These are phyloP conservation scores for Postia placenta DNA, from an alignment of 768 basidiomycete species.

Conservation along the genomic window DNA sequence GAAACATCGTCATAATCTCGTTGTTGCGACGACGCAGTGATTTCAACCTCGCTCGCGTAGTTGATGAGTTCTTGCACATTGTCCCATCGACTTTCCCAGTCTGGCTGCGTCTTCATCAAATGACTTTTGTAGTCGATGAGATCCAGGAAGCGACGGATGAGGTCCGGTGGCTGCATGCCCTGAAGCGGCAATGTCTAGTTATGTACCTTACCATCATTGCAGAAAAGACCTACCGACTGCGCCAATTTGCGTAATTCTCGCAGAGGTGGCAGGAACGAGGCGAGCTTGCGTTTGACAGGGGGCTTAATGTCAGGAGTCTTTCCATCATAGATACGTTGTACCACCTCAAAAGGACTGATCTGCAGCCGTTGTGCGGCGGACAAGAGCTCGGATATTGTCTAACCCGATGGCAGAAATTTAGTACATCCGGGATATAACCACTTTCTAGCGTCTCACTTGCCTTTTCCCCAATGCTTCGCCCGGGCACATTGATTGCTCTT, in stretches of 20 bases:
- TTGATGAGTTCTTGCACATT: slow-evolving; percentile 82
- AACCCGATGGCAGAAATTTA: slow-evolving; percentile 5
- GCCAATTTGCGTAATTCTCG: slow-evolving; percentile 47
- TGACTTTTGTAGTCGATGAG: slow-evolving; percentile 61
- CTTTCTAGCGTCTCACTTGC: slow-evolving; percentile 30
- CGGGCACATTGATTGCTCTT: slow-evolving; percentile 69
- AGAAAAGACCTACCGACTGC: slow-evolving; percentile 34
- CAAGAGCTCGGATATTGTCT: slow-evolving; percentile 61
- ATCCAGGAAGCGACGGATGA: slow-evolving; percentile 54
- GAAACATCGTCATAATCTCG: slow-evolving; percentile 4
- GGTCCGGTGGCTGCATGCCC: slow-evolving; percentile 55
- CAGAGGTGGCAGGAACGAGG: slow-evolving; percentile 52
- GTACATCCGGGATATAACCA: no score
- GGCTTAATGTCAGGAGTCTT: slow-evolving; percentile 61
- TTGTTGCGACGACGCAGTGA: slow-evolving; percentile 4
- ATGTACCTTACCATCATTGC: background rate
- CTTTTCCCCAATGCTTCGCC: slow-evolving; percentile 74
- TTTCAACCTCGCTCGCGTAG: slow-evolving; percentile 60
- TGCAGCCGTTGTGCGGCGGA: slow-evolving; percentile 44
- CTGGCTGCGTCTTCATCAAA: slow-evolving; percentile 63
- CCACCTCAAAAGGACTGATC: slow-evolving; percentile 48
- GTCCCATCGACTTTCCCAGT: slow-evolving; percentile 75
- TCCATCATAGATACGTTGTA: slow-evolving; percentile 59
- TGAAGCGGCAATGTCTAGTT: slow-evolving; percentile 18
- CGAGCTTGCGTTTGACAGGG: slow-evolving; percentile 56